phyloP scores from a whole-genome alignment of 768 basidiomycete species.

The Xerocomus brunneocitrinus region DNA sequence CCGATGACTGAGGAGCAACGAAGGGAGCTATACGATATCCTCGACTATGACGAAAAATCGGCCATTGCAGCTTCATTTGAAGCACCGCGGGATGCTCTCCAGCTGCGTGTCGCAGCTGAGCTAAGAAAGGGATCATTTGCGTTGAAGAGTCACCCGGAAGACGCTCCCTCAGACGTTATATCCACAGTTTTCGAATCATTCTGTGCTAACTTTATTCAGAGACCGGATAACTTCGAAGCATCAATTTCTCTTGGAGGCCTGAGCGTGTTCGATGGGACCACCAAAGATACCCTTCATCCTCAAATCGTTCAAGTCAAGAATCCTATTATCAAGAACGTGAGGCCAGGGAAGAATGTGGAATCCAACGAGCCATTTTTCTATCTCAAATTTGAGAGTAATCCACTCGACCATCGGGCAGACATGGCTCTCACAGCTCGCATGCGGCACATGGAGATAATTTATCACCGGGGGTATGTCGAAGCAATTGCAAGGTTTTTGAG shows the following conservation, averaged over 20 bases:
- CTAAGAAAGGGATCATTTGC: slow-evolving; percentile 87
- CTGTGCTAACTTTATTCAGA: slow-evolving; percentile 76
- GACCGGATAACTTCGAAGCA: slow-evolving; percentile 83
- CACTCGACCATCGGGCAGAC: slow-evolving; percentile 87
- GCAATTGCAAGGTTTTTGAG: slow-evolving; percentile 88
- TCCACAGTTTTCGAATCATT: slow-evolving; percentile 86
- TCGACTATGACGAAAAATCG: slow-evolving; percentile 89
- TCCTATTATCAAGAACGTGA: slow-evolving; percentile 25
- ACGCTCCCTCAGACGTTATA: slow-evolving; percentile 61
- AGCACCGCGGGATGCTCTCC: slow-evolving; percentile 73
- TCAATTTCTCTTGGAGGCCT: slow-evolving; percentile 82
- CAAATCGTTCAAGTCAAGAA: slow-evolving; percentile 88
- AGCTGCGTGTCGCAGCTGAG: slow-evolving; percentile 66
- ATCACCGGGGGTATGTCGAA: slow-evolving; percentile 91
- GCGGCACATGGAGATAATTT: slow-evolving; percentile 96
- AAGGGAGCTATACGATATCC: slow-evolving; percentile 80
- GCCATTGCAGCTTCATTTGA: slow-evolving; percentile 67
- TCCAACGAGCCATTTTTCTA: slow-evolving; percentile 72
- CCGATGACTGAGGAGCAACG: slow-evolving; percentile 88
- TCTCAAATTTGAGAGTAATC: slow-evolving; percentile 87
- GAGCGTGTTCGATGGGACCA: slow-evolving; percentile 89
- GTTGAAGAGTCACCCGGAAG: slow-evolving; percentile 71
- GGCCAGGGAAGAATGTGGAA: slow-evolving; percentile 28
- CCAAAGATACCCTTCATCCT: slow-evolving; percentile 68
- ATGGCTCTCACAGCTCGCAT: slow-evolving; percentile 84